Evolutionary conservation across 169 alveolate genomes (phyloP).

Genomic region (Plasmodium coatneyi): DNA sequence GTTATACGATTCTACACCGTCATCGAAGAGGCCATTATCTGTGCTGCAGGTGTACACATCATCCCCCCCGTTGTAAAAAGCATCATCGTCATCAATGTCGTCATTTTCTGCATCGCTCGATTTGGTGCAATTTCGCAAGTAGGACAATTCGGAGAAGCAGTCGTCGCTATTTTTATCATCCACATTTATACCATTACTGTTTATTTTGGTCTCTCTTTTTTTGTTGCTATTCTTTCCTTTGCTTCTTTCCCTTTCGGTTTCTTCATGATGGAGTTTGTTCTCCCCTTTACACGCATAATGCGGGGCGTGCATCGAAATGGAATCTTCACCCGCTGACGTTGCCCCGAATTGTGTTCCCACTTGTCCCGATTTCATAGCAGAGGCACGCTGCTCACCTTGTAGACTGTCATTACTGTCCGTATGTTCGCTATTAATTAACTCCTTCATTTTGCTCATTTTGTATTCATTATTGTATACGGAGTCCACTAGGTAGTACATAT

Average conservation of each 20-base stretch:
- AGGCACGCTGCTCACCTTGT: not conserved
- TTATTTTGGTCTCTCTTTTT: not conserved
- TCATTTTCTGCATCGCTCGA: slow-evolving; percentile 8
- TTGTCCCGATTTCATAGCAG: not conserved
- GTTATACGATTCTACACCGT: not conserved
- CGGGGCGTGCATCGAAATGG: not conserved
- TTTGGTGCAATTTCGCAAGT: slow-evolving; percentile 12
- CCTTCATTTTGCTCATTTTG: slow-evolving; percentile 62
- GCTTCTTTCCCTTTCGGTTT: slow-evolving; percentile 1
- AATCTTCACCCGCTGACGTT: not conserved
- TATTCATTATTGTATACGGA: slow-evolving; percentile 71
- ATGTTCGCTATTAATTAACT: slow-evolving; percentile 38
- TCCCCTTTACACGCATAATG: not conserved
- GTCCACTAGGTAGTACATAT: slow-evolving; percentile 29
- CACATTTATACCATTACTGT: not conserved
- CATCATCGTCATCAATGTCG: not conserved
- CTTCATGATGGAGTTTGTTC: not conserved
- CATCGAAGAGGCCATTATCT: not conserved
- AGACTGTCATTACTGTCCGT: not conserved
- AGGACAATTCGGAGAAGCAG: slow-evolving; percentile 31
- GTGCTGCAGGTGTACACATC: slow-evolving; percentile 1
- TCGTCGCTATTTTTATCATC: slow-evolving; percentile 37
- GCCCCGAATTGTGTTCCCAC: not conserved
- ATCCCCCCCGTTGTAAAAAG: not conserved
- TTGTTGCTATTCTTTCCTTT: not conserved